Evolutionary conservation across 257 asterid genomes (phyloP).

Genomic region (Ajuga chamaepitys): DNA sequence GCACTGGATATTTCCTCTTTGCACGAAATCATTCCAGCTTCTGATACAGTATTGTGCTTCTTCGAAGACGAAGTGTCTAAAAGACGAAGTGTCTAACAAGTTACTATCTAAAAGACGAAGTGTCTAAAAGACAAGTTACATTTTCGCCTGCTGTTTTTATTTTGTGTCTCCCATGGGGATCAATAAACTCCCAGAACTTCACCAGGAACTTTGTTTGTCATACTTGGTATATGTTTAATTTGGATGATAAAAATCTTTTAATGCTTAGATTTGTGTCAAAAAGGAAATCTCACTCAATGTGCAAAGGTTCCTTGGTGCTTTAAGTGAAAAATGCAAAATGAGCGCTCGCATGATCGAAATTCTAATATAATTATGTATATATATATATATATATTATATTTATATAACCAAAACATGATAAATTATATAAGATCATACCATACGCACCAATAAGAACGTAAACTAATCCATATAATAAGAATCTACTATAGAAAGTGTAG

Average conservation of each 20-base stretch:
- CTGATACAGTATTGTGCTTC: not conserved
- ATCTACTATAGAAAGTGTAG: too few relatives aligned
- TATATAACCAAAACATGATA: too few relatives aligned
- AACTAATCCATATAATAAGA: too few relatives aligned
- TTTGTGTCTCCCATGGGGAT: not conserved
- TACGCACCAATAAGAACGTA: too few relatives aligned
- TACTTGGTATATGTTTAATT: not conserved
- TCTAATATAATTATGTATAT: too few relatives aligned
- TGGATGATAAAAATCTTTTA: not conserved
- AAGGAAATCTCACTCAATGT: too few relatives aligned
- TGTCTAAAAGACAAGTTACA: not conserved
- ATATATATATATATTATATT: too few relatives aligned
- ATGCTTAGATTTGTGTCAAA: slow-evolving; percentile 3
- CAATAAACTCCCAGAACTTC: not conserved
- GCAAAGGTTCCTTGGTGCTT: too few relatives aligned
- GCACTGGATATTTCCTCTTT: not conserved
- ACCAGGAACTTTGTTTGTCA: not conserved
- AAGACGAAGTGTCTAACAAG: too few relatives aligned
- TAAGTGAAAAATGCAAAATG: too few relatives aligned
- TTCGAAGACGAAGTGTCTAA: not conserved
- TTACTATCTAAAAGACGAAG: not conserved
- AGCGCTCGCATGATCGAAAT: too few relatives aligned
- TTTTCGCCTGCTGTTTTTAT: not conserved
- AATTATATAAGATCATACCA: too few relatives aligned
- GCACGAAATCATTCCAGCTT: not conserved